Evolutionary conservation across 805 yeast genomes (phyloP), one percentile per base, ranked within the genome.

Genomic region (Cyberlindnera veronae): DNA sequence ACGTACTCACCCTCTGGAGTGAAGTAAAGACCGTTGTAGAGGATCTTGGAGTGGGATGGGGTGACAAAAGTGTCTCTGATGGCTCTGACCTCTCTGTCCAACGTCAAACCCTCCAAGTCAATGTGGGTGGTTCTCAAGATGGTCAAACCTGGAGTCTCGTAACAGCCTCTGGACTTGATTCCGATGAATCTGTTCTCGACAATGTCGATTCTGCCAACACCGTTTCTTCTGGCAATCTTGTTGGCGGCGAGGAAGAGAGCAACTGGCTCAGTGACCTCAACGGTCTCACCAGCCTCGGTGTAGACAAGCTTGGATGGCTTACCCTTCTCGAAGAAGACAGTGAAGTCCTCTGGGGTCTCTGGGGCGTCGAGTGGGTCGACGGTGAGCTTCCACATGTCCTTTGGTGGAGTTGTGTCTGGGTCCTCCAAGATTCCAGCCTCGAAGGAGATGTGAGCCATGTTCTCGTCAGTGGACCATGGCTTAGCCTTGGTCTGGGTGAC

Each of bases 381-480:
- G 31, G 96, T 93, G 64, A 93, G 79, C 73, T 93, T 93, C 99
- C 99, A 93, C 99, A 93, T 93, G 67, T 93, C 99, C 74, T 90
- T 91, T 70, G 99, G 99, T 51, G 99, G 99, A 38, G 99, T 93
- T 56, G 91, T 81, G 67, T 93, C 86, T 62, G 99, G 99, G 71
- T 93, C 96, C 72, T 93, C 99, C 61, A 93, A 79, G 55, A 93
- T 93, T 70, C 99, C 99, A 50, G 99, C 99, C 76, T 93, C 99
- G 66, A 86, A 93, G 29, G 98, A 91, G 66, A 93, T 93, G 70
- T 93, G 99, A 34, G 98, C 99, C 80, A 91, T 73, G 78, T 93
- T 93, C 74, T 93, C 99, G 66, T 93, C 99, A 43, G 99, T 93
- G 27, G 98, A 90, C 99, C 99, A 93, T 56, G 99, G 99, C 75